Evolutionary conservation across 805 yeast species (phyloP), one percentile per base, ranked within the genome.

Genomic region (Dipodascopsis uninucleata): DNA sequence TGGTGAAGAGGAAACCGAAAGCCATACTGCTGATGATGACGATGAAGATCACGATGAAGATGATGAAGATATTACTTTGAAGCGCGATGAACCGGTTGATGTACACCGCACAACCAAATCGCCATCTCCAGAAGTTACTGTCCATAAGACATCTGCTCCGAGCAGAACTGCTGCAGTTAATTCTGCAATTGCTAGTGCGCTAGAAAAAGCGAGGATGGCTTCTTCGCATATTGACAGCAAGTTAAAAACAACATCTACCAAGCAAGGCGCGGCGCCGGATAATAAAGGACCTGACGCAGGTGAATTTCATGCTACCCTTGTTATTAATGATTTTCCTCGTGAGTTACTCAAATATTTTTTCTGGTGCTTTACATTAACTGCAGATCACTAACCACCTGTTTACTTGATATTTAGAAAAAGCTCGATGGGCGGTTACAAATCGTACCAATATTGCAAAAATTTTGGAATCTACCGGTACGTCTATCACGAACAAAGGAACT

Each of bases 271-370:
- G 14, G 71, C 76, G 2, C 74, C 76, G 10, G 79, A 74, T 43
- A 72, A 75, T 3, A 66, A 76, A 5, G 76, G 79, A 0, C 81
- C 83, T 2, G 84, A 78, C 46, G 62, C 69, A 3, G 68, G 68
- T 5, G 67, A 69, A 17, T 86, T 70, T 65, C 82, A 78, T 53
- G 84, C 95, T 0, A 74, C 78, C 28, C 71, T 90, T 36, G 76
- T 78, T 38, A 79, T 90, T 53, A 90, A 90, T 56, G 97, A 93
- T 61, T 70, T 85, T 26, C 95, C 97, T 0, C 87, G 60, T 50
- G 40, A 35, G 55, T 43, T 17, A 5, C 9, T n/a, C 6, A 8
- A 26, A n/a, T 39, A 26, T 25, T 2, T 7, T 17, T 36, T 23
- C 17, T 10, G 18, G 9, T 22, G 3, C 10, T 31, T 12, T 12